Percentiles rank a stretch among this genome's conserved stretches.
These are phyloP conservation scores for Juglanconis oblonga DNA, from an alignment of 2,329 filamentous ascomycete genomes.

Conservation along the genomic window DNA sequence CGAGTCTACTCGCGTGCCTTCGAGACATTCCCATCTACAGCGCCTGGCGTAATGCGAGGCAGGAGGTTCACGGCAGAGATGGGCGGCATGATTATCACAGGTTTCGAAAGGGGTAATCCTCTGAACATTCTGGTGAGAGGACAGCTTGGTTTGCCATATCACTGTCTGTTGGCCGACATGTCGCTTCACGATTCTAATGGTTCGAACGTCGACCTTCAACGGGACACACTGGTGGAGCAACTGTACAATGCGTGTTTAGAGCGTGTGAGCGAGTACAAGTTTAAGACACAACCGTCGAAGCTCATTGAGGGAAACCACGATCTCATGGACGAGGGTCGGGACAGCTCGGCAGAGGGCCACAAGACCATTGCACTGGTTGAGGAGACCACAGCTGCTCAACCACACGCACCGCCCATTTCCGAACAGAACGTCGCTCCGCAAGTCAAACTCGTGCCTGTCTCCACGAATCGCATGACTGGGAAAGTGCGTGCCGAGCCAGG, in stretches of 20 bases:
- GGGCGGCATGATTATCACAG: conserved; percentile 97
- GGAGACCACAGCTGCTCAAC: conserved; percentile 63
- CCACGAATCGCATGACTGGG: conserved; percentile 68
- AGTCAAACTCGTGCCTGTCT: conserved; percentile 59
- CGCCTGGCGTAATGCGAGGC: conserved; percentile 39
- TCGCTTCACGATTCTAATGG: conserved; percentile 87
- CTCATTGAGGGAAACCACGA: conserved; percentile 80
- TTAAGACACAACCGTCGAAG: conserved; percentile 66
- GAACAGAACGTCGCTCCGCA: conserved; percentile 52
- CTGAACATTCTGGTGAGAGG: conserved; percentile 87
- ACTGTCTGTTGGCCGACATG: conserved; percentile 74
- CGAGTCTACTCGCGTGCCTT: conserved; percentile 83
- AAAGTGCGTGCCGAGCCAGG: conserved; percentile 70
- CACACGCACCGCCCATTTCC: conserved; percentile 49
- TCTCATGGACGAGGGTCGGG: conserved; percentile 77
- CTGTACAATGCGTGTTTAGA: conserved; percentile 95
- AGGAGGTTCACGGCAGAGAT: conserved; percentile 83
- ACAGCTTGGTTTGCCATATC: conserved; percentile 83
- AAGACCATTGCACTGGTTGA: conserved; percentile 73
- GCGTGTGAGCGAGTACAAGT: conserved; percentile 85
- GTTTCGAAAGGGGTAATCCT: conserved; percentile 93
- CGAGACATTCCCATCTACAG: conserved; percentile 48
- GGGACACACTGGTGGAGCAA: conserved; percentile 82
- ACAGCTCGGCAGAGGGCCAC: conserved; percentile 67
- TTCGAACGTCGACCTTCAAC: conserved; percentile 69